Evolutionary conservation across 495 filamentous ascomycete genomes (phyloP), one percentile per base, ranked within the genome.

Genomic region (Venustampulla echinocandica): DNA sequence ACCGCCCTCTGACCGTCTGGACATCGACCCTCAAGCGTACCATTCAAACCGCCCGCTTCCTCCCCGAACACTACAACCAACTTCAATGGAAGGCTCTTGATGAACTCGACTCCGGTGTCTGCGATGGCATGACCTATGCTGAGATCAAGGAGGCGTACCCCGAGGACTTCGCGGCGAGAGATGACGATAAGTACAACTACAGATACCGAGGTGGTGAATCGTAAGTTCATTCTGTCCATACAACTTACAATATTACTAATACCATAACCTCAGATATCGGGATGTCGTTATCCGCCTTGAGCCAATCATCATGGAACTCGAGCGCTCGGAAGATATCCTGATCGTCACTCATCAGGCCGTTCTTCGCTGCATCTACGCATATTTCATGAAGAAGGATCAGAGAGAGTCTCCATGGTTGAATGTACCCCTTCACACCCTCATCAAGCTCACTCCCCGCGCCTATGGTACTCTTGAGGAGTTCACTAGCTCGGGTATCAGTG

Each of bases 141-240:
- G 81, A 97, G 60, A 96, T 98, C 61, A 85, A 87, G 52, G 76
- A 89, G 50, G 64, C 71, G 47, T 96, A 95, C 61, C 92, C 92
- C 0, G 88, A 95, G 49, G 92, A 98, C 66, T 98, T 98, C 64
- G 75, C 76, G 21, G 88, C 90, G 14, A 82, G 92, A 36, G 92
- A 98, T 61, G 86, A 95, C 47, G 92, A 98, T 66, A 98, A 98
- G 65, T 81, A 96, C 73, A 98, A 98, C 68, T 98, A 98, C 66
- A 89, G 92, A 42, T 98, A 98, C 65, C 84, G 90, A 1, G 92
- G 90, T 50, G 92, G 92, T 13, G 92, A 98, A 67, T 90, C 84
- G 49, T 58, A 42, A 37, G 55, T 57, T 47, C 17, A 20, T 38
- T 47, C 25, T 35, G 10, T 41, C 11, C 11, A 2, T 37, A 22